These are phyloP conservation scores for Heimioporus sp. DNA, from an alignment of 768 basidiomycete genomes.

Conservation along the genomic window DNA sequence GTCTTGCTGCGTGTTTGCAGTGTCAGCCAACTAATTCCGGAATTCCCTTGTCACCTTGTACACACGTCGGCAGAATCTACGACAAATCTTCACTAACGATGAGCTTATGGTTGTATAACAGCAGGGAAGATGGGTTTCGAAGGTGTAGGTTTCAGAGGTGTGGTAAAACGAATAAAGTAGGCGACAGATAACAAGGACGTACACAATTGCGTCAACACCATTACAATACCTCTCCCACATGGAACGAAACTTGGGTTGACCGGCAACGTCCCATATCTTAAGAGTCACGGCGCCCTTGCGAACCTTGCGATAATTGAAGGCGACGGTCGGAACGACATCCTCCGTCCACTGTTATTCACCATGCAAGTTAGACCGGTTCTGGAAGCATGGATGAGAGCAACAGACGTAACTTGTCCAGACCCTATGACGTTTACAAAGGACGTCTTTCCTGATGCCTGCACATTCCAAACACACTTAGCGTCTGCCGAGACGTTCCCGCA, in stretches of 20 bases:
- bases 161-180: background rate
- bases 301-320: constrained; percentile 88
- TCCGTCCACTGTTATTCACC: constrained; percentile 72
- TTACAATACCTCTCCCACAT: constrained; percentile 97
- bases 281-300: constrained; percentile 87
- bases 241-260: constrained; percentile 90
- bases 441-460: constrained; percentile 90
- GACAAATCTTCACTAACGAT: constrained; percentile 64
- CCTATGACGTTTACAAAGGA: constrained; percentile 91
- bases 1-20: constrained; percentile 48
- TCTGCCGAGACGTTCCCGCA: background rate
- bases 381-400: background rate
- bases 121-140: background rate
- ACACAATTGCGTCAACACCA: constrained; percentile 93
- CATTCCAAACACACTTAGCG: background rate
- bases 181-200: constrained; percentile 27
- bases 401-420: constrained; percentile 59
- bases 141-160: background rate
- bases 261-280: constrained; percentile 96
- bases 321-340: constrained; percentile 94
- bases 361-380: background rate
- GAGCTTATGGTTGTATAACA: constrained; percentile 11
- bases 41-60: constrained; percentile 6
- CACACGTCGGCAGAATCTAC: constrained; percentile 87
- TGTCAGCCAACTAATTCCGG: background rate